A percentile compares a stretch with the other conserved stretches of the same genome.
Evolutionary conservation across 805 yeast species (phyloP).

Genomic region (Kodamaea nitidulidarum): DNA sequence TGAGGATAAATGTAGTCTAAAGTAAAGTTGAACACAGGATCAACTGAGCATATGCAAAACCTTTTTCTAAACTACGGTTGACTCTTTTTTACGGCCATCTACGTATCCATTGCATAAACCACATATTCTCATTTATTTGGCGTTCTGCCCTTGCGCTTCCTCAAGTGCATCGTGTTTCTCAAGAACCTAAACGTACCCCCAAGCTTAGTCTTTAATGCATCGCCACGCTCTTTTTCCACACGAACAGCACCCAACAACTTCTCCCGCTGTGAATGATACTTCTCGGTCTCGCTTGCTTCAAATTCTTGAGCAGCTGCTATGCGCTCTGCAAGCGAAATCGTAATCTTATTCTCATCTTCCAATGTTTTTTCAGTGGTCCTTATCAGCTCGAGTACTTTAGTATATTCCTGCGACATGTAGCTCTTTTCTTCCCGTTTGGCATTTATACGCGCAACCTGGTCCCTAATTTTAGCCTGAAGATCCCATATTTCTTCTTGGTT

Average conservation of each 20-base stretch:
- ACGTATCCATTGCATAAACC: no score
- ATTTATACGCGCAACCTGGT: constrained; percentile 40
- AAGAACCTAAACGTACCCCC: constrained; percentile 33
- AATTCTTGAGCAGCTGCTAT: constrained; percentile 16
- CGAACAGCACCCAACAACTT: constrained; percentile 20
- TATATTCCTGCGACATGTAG: constrained; percentile 60
- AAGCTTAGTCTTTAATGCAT: constrained; percentile 23
- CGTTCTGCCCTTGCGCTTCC: constrained; percentile 37
- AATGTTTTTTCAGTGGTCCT: constrained; percentile 39
- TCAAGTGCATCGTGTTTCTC: constrained; percentile 38
- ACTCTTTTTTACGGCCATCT: no score
- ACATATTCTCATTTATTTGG: constrained; percentile 6
- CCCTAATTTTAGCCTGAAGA: constrained; percentile 43
- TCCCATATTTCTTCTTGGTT: constrained; percentile 43
- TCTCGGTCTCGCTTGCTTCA: constrained; percentile 11
- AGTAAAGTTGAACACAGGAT: no score
- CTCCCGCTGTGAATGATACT: constrained; percentile 20
- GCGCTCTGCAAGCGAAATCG: constrained; percentile 16
- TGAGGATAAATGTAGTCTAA: no score
- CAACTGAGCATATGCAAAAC: no score
- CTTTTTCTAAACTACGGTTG: no score
- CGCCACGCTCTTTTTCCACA: constrained; percentile 21
- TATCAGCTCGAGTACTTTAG: constrained; percentile 48
- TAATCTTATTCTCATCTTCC: constrained; percentile 16
- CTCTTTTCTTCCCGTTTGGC: constrained; percentile 54